Base-by-base conservation (phyloP, 202 grass and related monocot species). In the Miscanthus sacchariflorus region DNA sequence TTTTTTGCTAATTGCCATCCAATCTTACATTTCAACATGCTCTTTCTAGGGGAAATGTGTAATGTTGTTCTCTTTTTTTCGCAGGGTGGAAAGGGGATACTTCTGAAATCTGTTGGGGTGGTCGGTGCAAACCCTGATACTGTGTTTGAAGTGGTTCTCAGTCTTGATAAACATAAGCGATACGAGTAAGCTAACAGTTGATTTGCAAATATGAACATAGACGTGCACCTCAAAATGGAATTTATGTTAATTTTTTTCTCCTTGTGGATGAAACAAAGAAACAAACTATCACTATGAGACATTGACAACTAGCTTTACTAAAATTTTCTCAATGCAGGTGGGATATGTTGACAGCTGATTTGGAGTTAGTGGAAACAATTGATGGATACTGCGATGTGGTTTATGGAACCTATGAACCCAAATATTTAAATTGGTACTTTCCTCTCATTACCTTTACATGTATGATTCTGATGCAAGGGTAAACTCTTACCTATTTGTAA, bases 381-480 rank as follows among this genome's bases (percentile, higher is more conserved):
- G 89, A 99, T 93, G 96, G 94, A 44, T 91, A 99, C 61, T 95
- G 45, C 17, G 96, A 96, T 83, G 87, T 99, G 72, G 94, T 99
- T 92, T 96, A 93, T 63, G 96, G 94, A 68, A 99, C 84, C 86
- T 99, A 99, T 86, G 94, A 95, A 65, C 92, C 96, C n/a, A 96
- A 93, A 83, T 94, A 86, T 86, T 86, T 92, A 87, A 91, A 74
- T 79, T 99, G 91, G 96, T 99, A 91, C 15, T 81, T 91, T 59
- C 68, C 12, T 90, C 52, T 46, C 33, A 39, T 72, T 72, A 45
- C 12, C 3, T 12, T 86, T 85, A 24, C 21, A 70, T 61, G 27
- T 81, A 27, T 59, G n/a, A 65, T 43, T 72, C 11, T 61, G 12
- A 38, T 39, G 76, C 59, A 69, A 70, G 14, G 61, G 3, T 48